Percentiles rank a stretch among this genome's conserved stretches.
These are phyloP conservation scores for Candida sphagnicola DNA, from an alignment of 805 yeast species.

Conservation along the genomic window DNA sequence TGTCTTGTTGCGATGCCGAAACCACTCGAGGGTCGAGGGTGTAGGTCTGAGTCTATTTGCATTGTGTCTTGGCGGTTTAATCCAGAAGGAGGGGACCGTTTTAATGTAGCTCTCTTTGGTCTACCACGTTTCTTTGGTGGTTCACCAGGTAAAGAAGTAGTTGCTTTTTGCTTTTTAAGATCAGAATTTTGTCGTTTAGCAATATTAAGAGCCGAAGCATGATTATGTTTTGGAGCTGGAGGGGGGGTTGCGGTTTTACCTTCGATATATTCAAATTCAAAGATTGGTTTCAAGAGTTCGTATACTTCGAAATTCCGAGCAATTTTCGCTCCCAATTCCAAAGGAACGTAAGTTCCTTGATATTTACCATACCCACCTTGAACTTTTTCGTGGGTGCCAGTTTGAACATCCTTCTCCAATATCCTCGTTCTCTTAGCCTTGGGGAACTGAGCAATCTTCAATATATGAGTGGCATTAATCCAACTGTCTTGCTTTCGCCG, in stretches of 20 bases:
- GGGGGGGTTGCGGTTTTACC: conserved; percentile 42
- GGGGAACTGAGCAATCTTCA: conserved; percentile 66
- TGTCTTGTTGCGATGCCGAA: conserved; percentile 20
- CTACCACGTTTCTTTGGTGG: conserved; percentile 35
- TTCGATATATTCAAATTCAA: conserved; percentile 51
- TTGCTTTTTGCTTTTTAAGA: conserved; percentile 5
- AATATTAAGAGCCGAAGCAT: conserved; percentile 41
- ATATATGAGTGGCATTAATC: conserved; percentile 70
- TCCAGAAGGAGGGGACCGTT: conserved; percentile 13
- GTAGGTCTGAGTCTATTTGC: neutral
- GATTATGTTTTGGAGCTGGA: conserved; percentile 45
- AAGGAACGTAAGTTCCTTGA: conserved; percentile 47
- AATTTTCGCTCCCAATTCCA: conserved; percentile 36
- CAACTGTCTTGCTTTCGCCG: conserved; percentile 59
- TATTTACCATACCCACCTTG: conserved; percentile 74
- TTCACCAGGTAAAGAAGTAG: conserved; percentile 17
- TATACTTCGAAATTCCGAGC: conserved; percentile 39
- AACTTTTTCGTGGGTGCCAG: conserved; percentile 65
- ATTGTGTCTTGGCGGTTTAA: neutral
- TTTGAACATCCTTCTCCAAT: conserved; percentile 59
- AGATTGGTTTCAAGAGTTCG: conserved; percentile 58
- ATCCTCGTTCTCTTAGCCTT: conserved; percentile 60
- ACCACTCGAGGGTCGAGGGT: neutral
- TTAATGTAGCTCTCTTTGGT: conserved; percentile 31
- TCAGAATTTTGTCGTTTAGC: conserved; percentile 26